Evolutionary conservation across 176 grass and related monocot genomes (phyloP), one percentile per base, ranked within the genome.

Genomic region (Dactylis glomerata): DNA sequence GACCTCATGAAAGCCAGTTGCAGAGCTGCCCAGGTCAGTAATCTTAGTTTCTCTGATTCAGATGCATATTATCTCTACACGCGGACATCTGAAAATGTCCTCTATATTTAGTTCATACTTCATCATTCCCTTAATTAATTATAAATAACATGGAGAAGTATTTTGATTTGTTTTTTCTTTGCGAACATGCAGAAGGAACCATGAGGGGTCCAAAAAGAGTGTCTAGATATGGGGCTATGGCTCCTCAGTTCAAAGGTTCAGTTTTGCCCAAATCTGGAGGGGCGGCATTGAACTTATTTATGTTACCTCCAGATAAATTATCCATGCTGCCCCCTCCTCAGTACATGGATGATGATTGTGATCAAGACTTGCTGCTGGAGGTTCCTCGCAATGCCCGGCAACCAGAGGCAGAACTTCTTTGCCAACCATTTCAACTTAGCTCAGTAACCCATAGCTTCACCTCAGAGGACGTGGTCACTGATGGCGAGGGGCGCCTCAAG

Each of bases 291-390:
- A 84, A 84, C 79, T 81, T 98, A 86, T 87, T 92, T 37, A 78
- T 81, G 79, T 81, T 89, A 41, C 83, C 91, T 57, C 80, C 83
- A 28, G 91, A 98, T 76, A 91, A 77, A 54, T 44, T 83, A 74
- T 88, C 93, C 61, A 74, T 90, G 73, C 16, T 92, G 54, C 63
- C 73, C 68, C 87, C 93, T 87, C 64, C 49, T 11, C 68, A 89
- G 52, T 90, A 89, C 56, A 76, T 61, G 9, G 81, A 90, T 17
- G 79, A 88, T 9, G 76, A 75, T 75, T 93, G 83, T 54, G 92
- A 95, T 90, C 91, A 98, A 81, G 93, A 93, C 44, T 83, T 98
- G 81, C 78, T 98, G 69, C 80, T 95, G 31, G 85, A 93, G 33
- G 79, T 98, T 73, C 93, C 93, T 80, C 82, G 67, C 54, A 95